Evolutionary conservation across 1,284 basidiomycete species (phyloP), one percentile per base, ranked within the genome.

Genomic region (Trametes versicolor): DNA sequence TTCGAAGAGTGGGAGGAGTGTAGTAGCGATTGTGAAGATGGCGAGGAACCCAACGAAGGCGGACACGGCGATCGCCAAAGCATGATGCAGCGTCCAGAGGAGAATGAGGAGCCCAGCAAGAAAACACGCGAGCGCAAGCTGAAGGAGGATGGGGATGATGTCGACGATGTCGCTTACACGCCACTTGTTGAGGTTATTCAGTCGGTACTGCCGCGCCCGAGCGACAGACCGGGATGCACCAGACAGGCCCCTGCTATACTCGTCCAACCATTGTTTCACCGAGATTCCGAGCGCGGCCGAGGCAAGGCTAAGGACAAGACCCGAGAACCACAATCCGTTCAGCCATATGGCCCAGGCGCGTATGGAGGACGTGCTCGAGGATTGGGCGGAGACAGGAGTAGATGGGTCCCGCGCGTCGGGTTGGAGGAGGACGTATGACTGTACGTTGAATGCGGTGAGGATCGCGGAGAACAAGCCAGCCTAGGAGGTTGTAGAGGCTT

Each of bases 331-430:
- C 7, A 63, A 15, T 0, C 41, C 43, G 21, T 63, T 63, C 5
- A 63, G 88, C 15, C 81, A 79, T 64, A 83, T 79, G 0, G 80
- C 73, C 23, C 82, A 58, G 17, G 17, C 4, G 4, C 43, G 43
- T 27, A 57, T 19, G 2, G 43, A n/a, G 4, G 41, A 17, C 2
- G 50, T 2, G 21, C 5, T 19, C 6, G 48, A 27, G 12, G 12
- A 4, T 9, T 10, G 8, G 8, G 39, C 17, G 15, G 39, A 41
- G 2, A 23, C n/a, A 13, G 8, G 32, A 2, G 23, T 19, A 9
- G 29, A 13, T 2, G 19, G 21, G 12, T 48, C 56, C 19, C 32
- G 45, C 10, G 17, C 2, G n/a, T 19, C 10, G 10, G 56, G 56
- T 5, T 34, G 34, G 21, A 59, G 49, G n/a, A 51, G 36, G 13